Conservation (phyloP, 495 filamentous ascomycete species). For the Durotheca rogersii region DNA sequence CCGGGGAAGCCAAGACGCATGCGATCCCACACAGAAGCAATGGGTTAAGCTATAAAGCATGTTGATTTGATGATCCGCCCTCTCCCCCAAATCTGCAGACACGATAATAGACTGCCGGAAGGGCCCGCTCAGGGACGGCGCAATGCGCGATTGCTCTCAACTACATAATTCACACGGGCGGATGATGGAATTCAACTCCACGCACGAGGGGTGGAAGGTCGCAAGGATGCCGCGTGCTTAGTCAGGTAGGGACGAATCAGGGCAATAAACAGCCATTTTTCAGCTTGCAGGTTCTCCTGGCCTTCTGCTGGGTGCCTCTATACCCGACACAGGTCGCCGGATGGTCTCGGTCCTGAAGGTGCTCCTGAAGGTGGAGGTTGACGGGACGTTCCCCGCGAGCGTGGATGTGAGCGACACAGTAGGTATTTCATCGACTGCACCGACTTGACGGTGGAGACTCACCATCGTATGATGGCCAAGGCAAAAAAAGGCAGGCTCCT, state of each 20-base stretch:
- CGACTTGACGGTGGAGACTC: neutral
- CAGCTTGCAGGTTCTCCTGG: neutral
- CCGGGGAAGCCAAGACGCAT: no score
- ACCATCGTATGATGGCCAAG: neutral
- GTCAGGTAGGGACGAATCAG: constrained; percentile 4
- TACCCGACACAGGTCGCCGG: no score
- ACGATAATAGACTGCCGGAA: no score
- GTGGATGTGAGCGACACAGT: neutral
- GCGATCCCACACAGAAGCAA: no score
- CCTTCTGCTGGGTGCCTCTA: neutral
- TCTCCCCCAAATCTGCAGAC: neutral
- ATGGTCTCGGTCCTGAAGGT: no score
- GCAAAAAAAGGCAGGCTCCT: no score
- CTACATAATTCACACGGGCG: no score
- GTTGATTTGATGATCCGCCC: neutral
- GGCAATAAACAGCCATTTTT: constrained; percentile 8
- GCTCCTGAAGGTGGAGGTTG: no score
- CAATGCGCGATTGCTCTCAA: no score
- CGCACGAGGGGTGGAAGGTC: constrained; percentile 12
- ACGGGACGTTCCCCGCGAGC: no score
- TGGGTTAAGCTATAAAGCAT: neutral
- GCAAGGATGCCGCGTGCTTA: constrained; percentile 17
- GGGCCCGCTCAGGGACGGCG: no score
- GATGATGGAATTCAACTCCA: no score
- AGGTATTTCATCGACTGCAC: neutral